Base-by-base conservation (phyloP, 306 rosid species). In the Inga oerstediana region DNA sequence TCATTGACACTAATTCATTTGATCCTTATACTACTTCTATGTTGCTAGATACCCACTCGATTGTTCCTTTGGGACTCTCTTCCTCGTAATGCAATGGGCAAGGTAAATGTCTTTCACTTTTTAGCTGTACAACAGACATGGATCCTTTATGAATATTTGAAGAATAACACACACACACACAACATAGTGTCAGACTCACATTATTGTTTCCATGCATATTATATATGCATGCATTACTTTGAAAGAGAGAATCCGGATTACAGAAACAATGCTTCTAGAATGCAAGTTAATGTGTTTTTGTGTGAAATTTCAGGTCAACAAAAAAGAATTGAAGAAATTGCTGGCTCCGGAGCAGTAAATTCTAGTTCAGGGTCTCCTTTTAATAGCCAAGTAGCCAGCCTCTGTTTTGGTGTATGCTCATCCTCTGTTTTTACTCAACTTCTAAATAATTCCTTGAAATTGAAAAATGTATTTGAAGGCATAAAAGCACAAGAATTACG, bases 31-130 rank as follows among this genome's bases (percentile, higher is more conserved):
- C 83, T 78, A 3, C 83, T 83, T 72, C 79, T 20, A 9, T 83
- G 5, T 84, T 84, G 75, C 73, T 90, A 96, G 99, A 75, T 93
- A 83, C 96, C 97, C 19, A 93, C 93, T 37, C 86, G 69, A 66
- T 87, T 96, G 59, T 49, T 90, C 77, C 65, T 93, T 65, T 92
- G 96, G 98, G 93, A 96, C 58, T 85, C 91, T 16, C 86, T 92
- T 79, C 97, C 98, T 37, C 96, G 97, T 24, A 96, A 96, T 83
- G 98, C 99, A n/a, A 93, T 96, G 99, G 98, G 99, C 74, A 96
- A 96, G 98, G 99, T 90, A 80, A 69, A 68, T 80, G 66, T 17
- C 88, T 61, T 59, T 80, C 37, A 35, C 45, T 69, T 46, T 51
- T 48, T 62, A 70, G 19, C 12, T 12, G 67, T 80, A 8, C 58